phyloP scores from a whole-genome alignment of 2,329 filamentous ascomycete genomes.

The Coleophoma cylindrospora region DNA sequence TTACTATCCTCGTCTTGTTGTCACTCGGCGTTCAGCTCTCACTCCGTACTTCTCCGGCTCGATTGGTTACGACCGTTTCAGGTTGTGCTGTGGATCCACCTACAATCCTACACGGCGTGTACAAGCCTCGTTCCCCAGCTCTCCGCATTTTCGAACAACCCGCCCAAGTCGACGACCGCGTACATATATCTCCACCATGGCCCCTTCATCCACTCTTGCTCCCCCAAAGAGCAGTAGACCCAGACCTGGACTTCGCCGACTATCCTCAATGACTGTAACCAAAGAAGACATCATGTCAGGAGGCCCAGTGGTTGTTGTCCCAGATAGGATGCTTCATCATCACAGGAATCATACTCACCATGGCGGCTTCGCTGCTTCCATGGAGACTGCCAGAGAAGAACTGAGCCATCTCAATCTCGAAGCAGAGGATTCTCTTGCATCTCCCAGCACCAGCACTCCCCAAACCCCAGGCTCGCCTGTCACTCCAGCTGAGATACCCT shows the following conservation, averaged over 20 bases:
- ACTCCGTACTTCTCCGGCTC: no score
- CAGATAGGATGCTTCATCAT: slow-evolving; percentile 23
- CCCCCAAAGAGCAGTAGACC: slow-evolving; percentile 4
- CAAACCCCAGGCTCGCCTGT: slow-evolving; percentile 22
- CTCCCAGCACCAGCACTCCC: slow-evolving; percentile 16
- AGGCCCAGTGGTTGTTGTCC: slow-evolving; percentile 27
- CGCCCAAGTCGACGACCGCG: neutral
- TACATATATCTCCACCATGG: neutral
- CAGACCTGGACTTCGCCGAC: slow-evolving; percentile 21
- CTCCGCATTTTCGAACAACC: neutral
- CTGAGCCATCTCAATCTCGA: slow-evolving; percentile 24
- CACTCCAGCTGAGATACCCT: slow-evolving; percentile 23
- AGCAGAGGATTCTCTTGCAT: slow-evolving; percentile 17
- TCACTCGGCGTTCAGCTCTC: no score
- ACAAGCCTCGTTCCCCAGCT: neutral
- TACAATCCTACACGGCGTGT: neutral
- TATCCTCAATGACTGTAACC: slow-evolving; percentile 28
- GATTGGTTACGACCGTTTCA: neutral
- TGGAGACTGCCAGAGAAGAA: slow-evolving; percentile 28
- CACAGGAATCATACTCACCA: slow-evolving; percentile 16
- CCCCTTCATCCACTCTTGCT: slow-evolving; percentile 1
- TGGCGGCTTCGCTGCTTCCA: slow-evolving; percentile 27
- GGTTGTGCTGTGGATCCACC: neutral
- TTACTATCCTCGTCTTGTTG: no score
- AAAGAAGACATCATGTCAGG: slow-evolving; percentile 23